Base-by-base conservation (phyloP, 2,329 filamentous ascomycete genomes). In the Thelonectria rubi region DNA sequence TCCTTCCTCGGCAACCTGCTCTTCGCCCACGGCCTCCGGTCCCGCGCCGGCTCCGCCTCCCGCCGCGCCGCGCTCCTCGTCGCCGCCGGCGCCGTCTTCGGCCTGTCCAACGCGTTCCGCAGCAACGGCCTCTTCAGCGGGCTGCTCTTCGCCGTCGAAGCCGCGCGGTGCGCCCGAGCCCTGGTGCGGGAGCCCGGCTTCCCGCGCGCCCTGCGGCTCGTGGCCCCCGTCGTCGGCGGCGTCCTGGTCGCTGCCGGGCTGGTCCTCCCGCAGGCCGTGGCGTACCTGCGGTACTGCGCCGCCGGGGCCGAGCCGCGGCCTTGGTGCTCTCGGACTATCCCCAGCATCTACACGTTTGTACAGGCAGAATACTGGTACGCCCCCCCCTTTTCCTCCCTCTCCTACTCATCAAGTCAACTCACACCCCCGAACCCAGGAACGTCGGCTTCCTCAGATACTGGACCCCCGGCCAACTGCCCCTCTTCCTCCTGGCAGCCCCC, bases 341-440 rank as follows among this genome's bases (percentile, higher is more conserved):
- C 95, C 4, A 97, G 93, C 74, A 94, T 99, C 62, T 98, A 97
- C 77, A 84, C 88, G 0, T 98, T 91, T 81, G 94, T 98, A 2
- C 95, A 99, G 74, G 83, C 84, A 47, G 82, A 91, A 71, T 98
- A 99, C 77, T 99, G 95, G 94, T 97, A 83, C 76, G 87, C 11
- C 10, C 11, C 1, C 5, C 51, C n/a, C n/a, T n/a, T n/a, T n/a
- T n/a, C n/a, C 11, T 52, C 69, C 46, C 49, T 7, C 6, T n/a
- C 34, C 37, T 37, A 32, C 65, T 59, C 21, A 62, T 60, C 26
- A 26, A 20, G 15, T 45, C 40, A n/a, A 45, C 21, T 39, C 4
- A 20, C 68, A 73, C 43, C 50, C 11, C 15, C 39, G 9, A 14
- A 39, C 20, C 5, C 63, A 97, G 94, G 95, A 89, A 94, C 70